phyloP scores from a whole-genome alignment of 495 filamentous ascomycete species.

The Neurospora sp. region DNA sequence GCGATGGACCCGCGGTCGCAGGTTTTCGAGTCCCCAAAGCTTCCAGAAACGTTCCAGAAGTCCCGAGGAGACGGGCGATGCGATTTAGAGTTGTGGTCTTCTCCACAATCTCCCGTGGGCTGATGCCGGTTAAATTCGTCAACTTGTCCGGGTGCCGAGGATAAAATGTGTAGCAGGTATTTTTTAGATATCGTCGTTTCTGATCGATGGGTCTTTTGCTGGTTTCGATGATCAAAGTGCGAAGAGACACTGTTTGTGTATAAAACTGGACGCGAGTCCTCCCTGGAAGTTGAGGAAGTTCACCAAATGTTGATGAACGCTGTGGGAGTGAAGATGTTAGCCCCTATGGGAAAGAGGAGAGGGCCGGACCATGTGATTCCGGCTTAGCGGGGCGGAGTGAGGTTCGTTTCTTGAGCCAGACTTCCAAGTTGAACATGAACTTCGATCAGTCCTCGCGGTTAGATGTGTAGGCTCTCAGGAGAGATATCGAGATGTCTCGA shows the following conservation, averaged over 20 bases:
- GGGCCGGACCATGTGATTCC: background rate
- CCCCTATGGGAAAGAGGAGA: background rate
- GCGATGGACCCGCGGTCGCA: background rate
- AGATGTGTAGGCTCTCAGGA: background rate
- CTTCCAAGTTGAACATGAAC: background rate
- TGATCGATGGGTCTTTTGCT: background rate
- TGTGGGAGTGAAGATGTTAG: background rate
- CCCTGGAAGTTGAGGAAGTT: background rate
- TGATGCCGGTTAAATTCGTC: background rate
- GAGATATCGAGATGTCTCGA: background rate
- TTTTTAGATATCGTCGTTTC: background rate
- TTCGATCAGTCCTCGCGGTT: background rate
- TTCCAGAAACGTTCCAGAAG: background rate
- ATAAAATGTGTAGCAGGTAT: background rate
- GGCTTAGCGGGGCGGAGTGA: background rate
- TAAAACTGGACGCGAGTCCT: background rate
- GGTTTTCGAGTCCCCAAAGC: background rate
- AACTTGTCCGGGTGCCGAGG: background rate
- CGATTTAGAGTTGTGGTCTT: background rate
- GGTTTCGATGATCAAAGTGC: background rate
- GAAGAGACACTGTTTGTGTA: background rate
- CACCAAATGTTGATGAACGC: background rate
- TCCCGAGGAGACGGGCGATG: background rate
- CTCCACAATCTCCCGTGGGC: background rate
- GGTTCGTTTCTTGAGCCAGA: background rate